phyloP scores from a whole-genome alignment of 1,284 basidiomycete species.

The Psilocybe mexicana region DNA sequence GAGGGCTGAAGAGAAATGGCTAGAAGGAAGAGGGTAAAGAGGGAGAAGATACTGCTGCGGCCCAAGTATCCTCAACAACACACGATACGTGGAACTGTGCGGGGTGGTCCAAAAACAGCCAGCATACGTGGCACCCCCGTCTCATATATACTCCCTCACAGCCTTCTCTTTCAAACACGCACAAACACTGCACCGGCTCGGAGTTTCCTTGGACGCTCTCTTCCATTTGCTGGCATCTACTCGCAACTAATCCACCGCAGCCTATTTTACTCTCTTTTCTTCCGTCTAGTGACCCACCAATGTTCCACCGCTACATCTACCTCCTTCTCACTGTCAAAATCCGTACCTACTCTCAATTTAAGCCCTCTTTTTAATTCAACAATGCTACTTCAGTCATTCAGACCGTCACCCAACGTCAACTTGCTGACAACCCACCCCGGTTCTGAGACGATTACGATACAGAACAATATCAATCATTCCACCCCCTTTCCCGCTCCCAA shows the following conservation, averaged over 20 bases:
- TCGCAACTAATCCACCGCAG: neutral
- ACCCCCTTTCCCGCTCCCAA: too few relatives aligned
- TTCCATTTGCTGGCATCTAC: neutral
- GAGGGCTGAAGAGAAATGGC: neutral
- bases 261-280: neutral
- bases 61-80: slow-evolving; percentile 11
- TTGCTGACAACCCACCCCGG: too few relatives aligned
- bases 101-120: slow-evolving; percentile 16
- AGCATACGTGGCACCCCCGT: slow-evolving; percentile 11
- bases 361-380: too few relatives aligned
- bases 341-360: too few relatives aligned
- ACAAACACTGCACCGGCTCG: slow-evolving; percentile 4
- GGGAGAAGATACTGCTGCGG: slow-evolving; percentile 8
- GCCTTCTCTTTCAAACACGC: slow-evolving; percentile 1
- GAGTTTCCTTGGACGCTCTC: neutral
- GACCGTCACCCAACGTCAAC: too few relatives aligned
- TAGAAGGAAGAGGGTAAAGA: neutral
- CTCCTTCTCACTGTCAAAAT: too few relatives aligned
- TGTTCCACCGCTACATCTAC: neutral
- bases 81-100: slow-evolving; percentile 2
- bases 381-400: too few relatives aligned
- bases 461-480: too few relatives aligned
- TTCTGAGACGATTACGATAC: too few relatives aligned
- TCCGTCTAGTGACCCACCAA: neutral
- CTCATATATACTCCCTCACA: slow-evolving; percentile 3